phyloP scores from a whole-genome alignment of 2,329 filamentous ascomycete genomes.

The Endoconidiophora polonica region DNA sequence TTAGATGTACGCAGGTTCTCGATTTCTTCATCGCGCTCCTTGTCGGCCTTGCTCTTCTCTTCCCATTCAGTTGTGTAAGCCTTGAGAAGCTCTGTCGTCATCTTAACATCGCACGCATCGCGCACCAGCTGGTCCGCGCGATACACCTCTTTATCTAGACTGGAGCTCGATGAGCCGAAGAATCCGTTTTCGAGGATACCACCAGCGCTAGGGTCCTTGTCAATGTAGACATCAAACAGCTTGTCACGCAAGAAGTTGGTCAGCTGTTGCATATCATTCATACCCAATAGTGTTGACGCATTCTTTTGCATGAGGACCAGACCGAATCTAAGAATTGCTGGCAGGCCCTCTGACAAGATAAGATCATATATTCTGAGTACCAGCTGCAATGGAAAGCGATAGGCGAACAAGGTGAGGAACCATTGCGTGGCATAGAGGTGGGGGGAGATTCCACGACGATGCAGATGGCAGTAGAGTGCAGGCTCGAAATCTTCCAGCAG shows the following conservation, averaged over 20 bases:
- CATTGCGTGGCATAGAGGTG: conserved; percentile 96
- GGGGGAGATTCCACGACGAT: conserved; percentile 69
- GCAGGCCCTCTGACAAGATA: conserved; percentile 81
- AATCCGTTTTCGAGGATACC: conserved; percentile 93
- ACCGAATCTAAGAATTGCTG: conserved; percentile 86
- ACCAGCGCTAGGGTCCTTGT: conserved; percentile 78
- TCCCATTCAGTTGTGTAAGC: conserved; percentile 80
- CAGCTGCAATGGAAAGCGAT: conserved; percentile 88
- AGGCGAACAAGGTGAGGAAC: conserved; percentile 97
- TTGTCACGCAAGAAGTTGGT: conserved; percentile 87
- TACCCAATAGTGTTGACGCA: conserved; percentile 53
- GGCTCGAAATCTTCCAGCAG: conserved; percentile 88
- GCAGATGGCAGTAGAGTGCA: conserved; percentile 84
- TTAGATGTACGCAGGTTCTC: conserved; percentile 55
- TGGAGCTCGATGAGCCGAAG: conserved; percentile 82
- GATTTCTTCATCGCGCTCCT: conserved; percentile 67
- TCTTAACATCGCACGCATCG: conserved; percentile 76
- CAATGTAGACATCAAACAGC: conserved; percentile 92
- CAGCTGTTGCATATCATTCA: conserved; percentile 81
- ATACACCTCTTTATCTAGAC: conserved; percentile 87
- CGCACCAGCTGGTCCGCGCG: conserved; percentile 83
- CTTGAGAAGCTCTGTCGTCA: conserved; percentile 68
- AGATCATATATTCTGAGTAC: conserved; percentile 94
- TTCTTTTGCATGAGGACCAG: conserved; percentile 96
- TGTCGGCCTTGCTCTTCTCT: conserved; percentile 68